A percentile compares a stretch with the other conserved stretches of the same genome.
Evolutionary conservation across 192 early-diverging fungal genomes (phyloP).

Genomic region (Coemansia sp.): DNA sequence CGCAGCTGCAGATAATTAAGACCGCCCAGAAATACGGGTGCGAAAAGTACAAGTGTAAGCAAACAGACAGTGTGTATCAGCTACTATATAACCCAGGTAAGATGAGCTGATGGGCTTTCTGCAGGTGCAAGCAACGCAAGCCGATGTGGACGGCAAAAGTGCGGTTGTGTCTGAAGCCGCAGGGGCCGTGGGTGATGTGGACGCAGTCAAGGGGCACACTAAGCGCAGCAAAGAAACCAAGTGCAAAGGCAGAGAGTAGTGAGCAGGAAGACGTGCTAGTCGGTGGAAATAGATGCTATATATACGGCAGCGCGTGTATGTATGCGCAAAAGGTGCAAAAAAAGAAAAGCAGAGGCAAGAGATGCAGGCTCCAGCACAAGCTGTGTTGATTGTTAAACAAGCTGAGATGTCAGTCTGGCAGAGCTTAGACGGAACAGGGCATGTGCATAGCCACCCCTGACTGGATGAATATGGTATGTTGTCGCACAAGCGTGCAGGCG

Average conservation of each 20-base stretch:
- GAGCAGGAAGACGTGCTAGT: neutral
- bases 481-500: neutral
- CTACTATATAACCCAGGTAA: neutral
- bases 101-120: slow-evolving; percentile 5
- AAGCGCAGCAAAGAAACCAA: neutral
- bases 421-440: slow-evolving; percentile 20
- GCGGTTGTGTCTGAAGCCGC: neutral
- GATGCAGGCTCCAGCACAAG: slow-evolving; percentile 3
- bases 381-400: slow-evolving; percentile 30
- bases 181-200: neutral
- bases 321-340: neutral
- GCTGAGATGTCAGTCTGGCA: slow-evolving; percentile 40
- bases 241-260: slow-evolving; percentile 1
- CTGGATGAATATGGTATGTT: neutral
- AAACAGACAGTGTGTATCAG: neutral
- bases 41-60: neutral
- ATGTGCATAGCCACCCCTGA: slow-evolving; percentile 18
- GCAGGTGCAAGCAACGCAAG: slow-evolving; percentile 2
- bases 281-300: neutral
- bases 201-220: slow-evolving; percentile 2
- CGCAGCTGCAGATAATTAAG: slow-evolving; percentile 1
- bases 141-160: neutral
- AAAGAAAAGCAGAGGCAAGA: slow-evolving; percentile 19
- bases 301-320: slow-evolving; percentile 10
- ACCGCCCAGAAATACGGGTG: neutral